Evolutionary conservation across 2,329 filamentous ascomycete genomes (phyloP).

Genomic region (Xenosphaeropsis pyriputrescens): DNA sequence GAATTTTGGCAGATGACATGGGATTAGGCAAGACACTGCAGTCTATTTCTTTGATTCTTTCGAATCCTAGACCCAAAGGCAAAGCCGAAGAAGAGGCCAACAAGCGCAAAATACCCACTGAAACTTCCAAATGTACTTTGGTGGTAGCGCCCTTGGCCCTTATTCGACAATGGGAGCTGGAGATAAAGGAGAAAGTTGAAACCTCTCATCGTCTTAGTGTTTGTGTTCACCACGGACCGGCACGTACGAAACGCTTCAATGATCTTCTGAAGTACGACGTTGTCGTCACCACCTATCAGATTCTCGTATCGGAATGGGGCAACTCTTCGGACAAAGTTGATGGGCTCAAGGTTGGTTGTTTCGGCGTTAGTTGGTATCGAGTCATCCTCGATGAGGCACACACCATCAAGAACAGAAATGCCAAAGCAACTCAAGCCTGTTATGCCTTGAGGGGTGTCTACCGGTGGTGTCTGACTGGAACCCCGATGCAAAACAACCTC

Average conservation of each 20-base stretch:
- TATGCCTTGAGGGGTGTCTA: constrained; percentile 77
- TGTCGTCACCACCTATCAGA: constrained; percentile 94
- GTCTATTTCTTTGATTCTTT: constrained; percentile 76
- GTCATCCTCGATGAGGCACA: constrained; percentile 94
- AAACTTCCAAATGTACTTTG: constrained; percentile 65
- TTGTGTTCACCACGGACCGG: constrained; percentile 80
- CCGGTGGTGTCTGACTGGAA: constrained; percentile 91
- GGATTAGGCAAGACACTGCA: constrained; percentile 94
- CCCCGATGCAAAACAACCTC: constrained; percentile 95
- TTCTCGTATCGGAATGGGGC: constrained; percentile 79
- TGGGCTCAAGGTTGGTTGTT: constrained; percentile 64
- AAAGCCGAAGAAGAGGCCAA: constrained; percentile 37
- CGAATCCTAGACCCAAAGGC: constrained; percentile 57
- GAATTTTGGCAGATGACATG: constrained; percentile 95
- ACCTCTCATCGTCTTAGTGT: constrained; percentile 60
- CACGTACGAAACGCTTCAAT: constrained; percentile 62
- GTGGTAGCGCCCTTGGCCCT: constrained; percentile 87
- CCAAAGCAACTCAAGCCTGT: constrained; percentile 86
- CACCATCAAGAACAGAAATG: constrained; percentile 95
- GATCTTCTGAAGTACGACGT: constrained; percentile 81
- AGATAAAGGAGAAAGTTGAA: constrained; percentile 73
- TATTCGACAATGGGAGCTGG: constrained; percentile 93
- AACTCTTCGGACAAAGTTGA: constrained; percentile 46
- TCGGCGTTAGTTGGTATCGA: constrained; percentile 88
- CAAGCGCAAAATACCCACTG: constrained; percentile 54